Evolutionary conservation across 495 filamentous ascomycete species (phyloP).

Genomic region (Symbiotaphrina buchneri): DNA sequence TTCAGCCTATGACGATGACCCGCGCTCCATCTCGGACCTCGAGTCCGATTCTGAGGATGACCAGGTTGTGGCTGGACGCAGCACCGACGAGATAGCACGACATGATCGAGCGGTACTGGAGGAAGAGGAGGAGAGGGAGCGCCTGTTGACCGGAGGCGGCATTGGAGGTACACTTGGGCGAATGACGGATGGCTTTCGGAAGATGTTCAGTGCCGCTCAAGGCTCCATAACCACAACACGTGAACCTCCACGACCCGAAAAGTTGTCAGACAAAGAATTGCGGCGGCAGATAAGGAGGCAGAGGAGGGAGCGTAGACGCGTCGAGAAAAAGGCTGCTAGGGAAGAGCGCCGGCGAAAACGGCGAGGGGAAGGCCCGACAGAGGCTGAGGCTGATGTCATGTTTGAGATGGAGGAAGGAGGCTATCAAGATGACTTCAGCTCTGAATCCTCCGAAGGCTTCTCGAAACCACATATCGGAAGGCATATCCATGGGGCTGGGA

Average conservation of each 20-base stretch:
- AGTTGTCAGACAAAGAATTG: no score
- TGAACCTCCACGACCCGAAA: no score
- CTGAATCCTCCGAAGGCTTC: slow-evolving; percentile 17
- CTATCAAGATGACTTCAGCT: slow-evolving; percentile 33
- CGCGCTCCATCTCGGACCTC: slow-evolving; percentile 42
- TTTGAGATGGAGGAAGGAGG: slow-evolving; percentile 75
- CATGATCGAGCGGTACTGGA: slow-evolving; percentile 58
- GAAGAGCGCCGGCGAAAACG: slow-evolving; percentile 22
- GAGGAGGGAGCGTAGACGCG: no score
- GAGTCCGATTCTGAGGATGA: slow-evolving; percentile 63
- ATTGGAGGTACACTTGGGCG: slow-evolving; percentile 22
- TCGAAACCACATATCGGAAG: slow-evolving; percentile 17
- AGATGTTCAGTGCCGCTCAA: slow-evolving; percentile 27
- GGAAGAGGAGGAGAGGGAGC: slow-evolving; percentile 77
- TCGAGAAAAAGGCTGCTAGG: no score
- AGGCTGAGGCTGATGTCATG: slow-evolving; percentile 37
- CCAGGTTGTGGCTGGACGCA: slow-evolving; percentile 33
- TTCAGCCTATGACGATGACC: slow-evolving; percentile 42
- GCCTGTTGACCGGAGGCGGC: slow-evolving; percentile 34
- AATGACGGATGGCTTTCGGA: slow-evolving; percentile 26
- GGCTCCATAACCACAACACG: no score
- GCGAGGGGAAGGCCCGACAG: slow-evolving; percentile 37
- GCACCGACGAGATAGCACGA: slow-evolving; percentile 48
- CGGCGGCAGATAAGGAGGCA: no score
- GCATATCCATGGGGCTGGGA: background rate